Evolutionary conservation across 345 rosid genomes (phyloP).

Genomic region (Aquilaria yunnanensis): DNA sequence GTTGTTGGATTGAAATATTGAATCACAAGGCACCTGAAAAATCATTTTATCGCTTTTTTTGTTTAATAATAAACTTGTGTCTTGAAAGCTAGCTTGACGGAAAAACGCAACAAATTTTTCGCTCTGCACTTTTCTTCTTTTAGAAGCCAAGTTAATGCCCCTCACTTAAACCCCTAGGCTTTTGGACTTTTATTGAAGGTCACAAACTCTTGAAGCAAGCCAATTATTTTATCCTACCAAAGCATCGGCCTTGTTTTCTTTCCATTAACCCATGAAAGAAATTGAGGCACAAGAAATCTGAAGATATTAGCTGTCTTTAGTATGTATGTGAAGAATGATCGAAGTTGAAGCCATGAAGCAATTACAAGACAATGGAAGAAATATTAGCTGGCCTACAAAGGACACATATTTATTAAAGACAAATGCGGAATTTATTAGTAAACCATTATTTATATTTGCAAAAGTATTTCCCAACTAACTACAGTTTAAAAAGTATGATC

Average conservation of each 20-base stretch:
- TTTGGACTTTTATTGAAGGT: neutral
- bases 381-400: no score
- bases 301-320: neutral
- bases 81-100: neutral
- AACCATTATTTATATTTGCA: no score
- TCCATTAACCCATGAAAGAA: neutral
- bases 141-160: constrained; percentile 20
- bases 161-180: neutral
- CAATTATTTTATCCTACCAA: neutral
- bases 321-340: neutral
- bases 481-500: no score
- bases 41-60: neutral
- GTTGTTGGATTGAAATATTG: neutral
- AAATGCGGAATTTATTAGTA: no score
- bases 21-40: neutral
- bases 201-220: neutral
- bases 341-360: no score
- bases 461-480: no score
- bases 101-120: neutral
- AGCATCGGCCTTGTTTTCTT: neutral
- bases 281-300: neutral
- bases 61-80: neutral
- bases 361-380: no score
- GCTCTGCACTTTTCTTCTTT: constrained; percentile 20
- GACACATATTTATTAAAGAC: no score